A percentile compares a stretch with the other conserved stretches of the same genome.
These are phyloP conservation scores for Fusarium sp. DNA, from an alignment of 2,329 filamentous ascomycete genomes.

Conservation along the genomic window DNA sequence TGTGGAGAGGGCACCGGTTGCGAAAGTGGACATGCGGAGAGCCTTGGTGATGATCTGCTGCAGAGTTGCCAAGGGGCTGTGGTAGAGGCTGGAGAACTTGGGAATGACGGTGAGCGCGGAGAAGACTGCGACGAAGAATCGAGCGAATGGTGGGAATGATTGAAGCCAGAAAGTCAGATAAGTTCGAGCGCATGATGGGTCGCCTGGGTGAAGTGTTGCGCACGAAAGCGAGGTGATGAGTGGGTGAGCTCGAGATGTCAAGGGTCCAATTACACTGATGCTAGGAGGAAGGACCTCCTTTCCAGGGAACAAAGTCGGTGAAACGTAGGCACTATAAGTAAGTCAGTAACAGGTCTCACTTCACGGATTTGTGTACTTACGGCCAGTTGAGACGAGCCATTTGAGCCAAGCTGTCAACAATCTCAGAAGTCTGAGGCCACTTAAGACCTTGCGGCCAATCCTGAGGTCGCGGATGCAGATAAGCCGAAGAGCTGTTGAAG, in stretches of 20 bases:
- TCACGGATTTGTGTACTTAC: conserved; percentile 58
- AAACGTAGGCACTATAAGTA: conserved; percentile 73
- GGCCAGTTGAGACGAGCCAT: conserved; percentile 89
- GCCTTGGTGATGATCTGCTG: conserved; percentile 75
- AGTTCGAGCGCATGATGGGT: conserved; percentile 88
- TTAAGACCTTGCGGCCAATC: conserved; percentile 72
- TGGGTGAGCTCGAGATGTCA: conserved; percentile 87
- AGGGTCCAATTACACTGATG: conserved; percentile 76
- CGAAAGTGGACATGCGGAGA: conserved; percentile 78
- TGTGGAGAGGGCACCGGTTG: conserved; percentile 82
- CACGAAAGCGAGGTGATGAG: conserved; percentile 87
- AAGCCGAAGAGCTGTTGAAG: conserved; percentile 80
- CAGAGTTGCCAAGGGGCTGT: conserved; percentile 74
- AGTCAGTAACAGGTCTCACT: conserved; percentile 5
- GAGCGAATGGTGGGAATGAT: conserved; percentile 81
- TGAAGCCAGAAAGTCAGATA: conserved; percentile 89
- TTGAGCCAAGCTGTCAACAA: conserved; percentile 82
- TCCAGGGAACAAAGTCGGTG: conserved; percentile 85
- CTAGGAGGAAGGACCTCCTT: conserved; percentile 73
- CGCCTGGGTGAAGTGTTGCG: conserved; percentile 85
- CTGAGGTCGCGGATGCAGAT: conserved; percentile 78
- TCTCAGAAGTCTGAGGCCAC: conserved; percentile 81
- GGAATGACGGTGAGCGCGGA: conserved; percentile 74
- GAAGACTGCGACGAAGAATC: conserved; percentile 81
- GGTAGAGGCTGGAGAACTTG: conserved; percentile 73